Conservation (phyloP, 495 filamentous ascomycete species). For the Penicillium bovifimosum region DNA sequence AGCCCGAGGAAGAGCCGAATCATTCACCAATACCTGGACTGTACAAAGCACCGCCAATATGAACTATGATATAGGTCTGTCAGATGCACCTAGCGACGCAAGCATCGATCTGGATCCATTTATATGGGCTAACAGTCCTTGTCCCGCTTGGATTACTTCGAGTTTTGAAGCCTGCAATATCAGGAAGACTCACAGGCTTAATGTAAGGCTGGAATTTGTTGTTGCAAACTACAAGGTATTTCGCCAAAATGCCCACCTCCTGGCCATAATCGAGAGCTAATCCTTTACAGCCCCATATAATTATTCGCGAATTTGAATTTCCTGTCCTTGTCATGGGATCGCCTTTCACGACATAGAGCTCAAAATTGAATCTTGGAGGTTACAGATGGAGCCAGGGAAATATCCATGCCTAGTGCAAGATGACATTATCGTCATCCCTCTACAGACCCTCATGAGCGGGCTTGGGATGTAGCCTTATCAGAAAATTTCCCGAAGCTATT, state of each 20-base stretch:
- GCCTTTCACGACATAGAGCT: neutral
- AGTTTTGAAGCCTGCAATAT: constrained; percentile 8
- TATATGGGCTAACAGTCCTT: neutral
- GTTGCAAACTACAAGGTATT: neutral
- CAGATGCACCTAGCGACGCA: neutral
- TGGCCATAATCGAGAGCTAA: no score
- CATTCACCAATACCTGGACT: neutral
- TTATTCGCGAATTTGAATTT: neutral
- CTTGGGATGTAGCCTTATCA: no score
- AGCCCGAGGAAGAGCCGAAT: neutral
- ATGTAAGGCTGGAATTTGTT: neutral
- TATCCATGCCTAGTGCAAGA: no score
- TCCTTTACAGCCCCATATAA: neutral
- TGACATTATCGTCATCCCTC: no score
- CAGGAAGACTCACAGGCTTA: neutral
- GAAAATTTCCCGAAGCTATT: no score
- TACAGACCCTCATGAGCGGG: no score
- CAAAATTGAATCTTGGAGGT: neutral
- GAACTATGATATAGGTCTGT: neutral
- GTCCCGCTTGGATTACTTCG: neutral
- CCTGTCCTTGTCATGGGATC: neutral
- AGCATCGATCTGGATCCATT: neutral
- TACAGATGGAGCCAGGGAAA: no score
- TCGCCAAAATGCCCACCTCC: no score
- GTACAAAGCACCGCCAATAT: constrained; percentile 1